Base-by-base conservation (phyloP, 805 yeast genomes). In the Myxozyma geophila region DNA sequence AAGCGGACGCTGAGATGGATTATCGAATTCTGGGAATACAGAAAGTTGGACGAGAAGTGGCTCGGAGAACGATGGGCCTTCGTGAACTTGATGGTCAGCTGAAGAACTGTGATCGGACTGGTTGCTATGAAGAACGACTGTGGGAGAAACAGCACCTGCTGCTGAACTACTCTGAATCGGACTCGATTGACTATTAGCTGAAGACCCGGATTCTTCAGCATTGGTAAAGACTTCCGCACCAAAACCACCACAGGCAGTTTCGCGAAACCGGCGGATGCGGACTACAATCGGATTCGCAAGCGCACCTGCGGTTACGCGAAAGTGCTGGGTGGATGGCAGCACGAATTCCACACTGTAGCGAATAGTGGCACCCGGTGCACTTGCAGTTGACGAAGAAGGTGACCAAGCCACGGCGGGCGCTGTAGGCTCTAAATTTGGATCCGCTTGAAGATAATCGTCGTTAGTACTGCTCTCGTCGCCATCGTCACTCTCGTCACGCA, bases 11-110 rank as follows among this genome's bases (percentile, higher is more conserved):
- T 28, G 19, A 9, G 48, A 40, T 3, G 40, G 15, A 17, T 19
- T 35, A 19, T 33, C 49, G 10, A 35, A 23, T 21, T 36, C 47
- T 9, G 52, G 53, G 10, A 37, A 39, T 39, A 46, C 12, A 7
- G 46, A 39, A 28, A 55, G 53, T 21, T 37, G 53, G 15, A 46
- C 15, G 15, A 46, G 46, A 7, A 46, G 47, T 19, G 47, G 59
- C 12, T 19, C 52, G 21, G 37, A 5, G 28, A 28, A 28, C 28
- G 28, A 5, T 3, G 28, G 2, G 2, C 28, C 28, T 2, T 28
- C 28, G 5, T 28, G 28, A 28, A 28, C 28, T 28, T 28, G 28
- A 5, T 28, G 28, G 5, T 28, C 28, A 28, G 28, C 5, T 5
- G 28, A 28, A 28, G 28, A 28, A 28, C 28, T 28, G 28, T 28